Evolutionary conservation across 2,329 filamentous ascomycete species (phyloP), one percentile per base, ranked within the genome.

Genomic region (Microdochium trichocladiopsis): DNA sequence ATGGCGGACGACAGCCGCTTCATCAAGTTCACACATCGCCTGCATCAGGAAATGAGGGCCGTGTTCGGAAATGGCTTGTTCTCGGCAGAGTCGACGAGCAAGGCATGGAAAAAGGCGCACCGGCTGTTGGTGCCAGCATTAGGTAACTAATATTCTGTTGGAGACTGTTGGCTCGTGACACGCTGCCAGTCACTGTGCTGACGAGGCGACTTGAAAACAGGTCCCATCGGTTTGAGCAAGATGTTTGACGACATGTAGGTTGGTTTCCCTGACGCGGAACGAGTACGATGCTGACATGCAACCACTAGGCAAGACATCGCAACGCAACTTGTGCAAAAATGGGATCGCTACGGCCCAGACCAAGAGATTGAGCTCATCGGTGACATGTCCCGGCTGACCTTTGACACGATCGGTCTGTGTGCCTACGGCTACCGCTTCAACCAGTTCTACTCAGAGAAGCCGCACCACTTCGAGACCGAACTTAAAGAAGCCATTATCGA

Each of bases 401-500:
- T 91, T 2, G 87, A 91, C 62, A 87, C 86, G 0, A 76, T 91
- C 9, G 84, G 83, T 1, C 74, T 91, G 2, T 87, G 85, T 64
- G 73, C 81, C n/a, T 86, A 88, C 81, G 79, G 80, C 36, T 86
- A 77, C 54, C 82, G 87, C 18, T 90, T 90, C 74, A 90, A 90
- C 67, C 85, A 80, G 1, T 90, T 86, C 66, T 91, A 90, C 62
- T 74, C 76, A 25, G 79, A 87, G 14, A 73, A 82, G 9, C 70
- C 86, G 64, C 87, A 91, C 57, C 86, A 86, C 0, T 90, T 91
- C 58, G 28, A 33, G 28, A 33, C 28, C 14, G 28, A 33, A 14
- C 28, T 33, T 14, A 33, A 33, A 14, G 28, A 33, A 14, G 28
- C 28, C 28, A 33, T 33, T 14, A 33, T 33, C 28, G 28, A 33